Evolutionary conservation across 805 yeast species (phyloP).

Genomic region (Kazachstania africana): DNA sequence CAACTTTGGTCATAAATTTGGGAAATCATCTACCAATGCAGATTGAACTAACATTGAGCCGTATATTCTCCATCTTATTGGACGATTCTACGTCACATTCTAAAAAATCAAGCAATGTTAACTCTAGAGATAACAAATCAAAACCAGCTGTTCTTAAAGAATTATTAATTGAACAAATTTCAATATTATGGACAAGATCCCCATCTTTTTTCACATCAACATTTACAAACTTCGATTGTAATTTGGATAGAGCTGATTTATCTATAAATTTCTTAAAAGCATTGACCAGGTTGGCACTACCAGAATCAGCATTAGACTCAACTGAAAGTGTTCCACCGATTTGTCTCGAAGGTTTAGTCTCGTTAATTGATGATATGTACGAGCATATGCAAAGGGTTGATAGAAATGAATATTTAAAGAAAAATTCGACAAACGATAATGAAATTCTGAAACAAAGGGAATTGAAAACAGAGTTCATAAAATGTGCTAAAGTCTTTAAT

Average conservation of each 20-base stretch:
- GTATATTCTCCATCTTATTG: slow-evolving; percentile 48
- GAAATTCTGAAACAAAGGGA: slow-evolving; percentile 25
- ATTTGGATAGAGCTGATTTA: slow-evolving; percentile 73
- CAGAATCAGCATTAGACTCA: slow-evolving; percentile 70
- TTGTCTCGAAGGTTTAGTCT: slow-evolving; percentile 77
- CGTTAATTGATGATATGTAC: slow-evolving; percentile 53
- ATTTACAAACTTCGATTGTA: slow-evolving; percentile 82
- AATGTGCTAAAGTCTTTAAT: slow-evolving; percentile 67
- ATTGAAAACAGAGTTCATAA: slow-evolving; percentile 62
- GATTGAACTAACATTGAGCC: slow-evolving; percentile 57
- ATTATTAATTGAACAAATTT: slow-evolving; percentile 69
- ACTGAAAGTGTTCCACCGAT: slow-evolving; percentile 87
- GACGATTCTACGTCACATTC: slow-evolving; percentile 7
- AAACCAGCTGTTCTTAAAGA: slow-evolving; percentile 51
- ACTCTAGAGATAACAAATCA: slow-evolving; percentile 9
- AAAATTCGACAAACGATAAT: slow-evolving; percentile 12
- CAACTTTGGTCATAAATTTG: slow-evolving; percentile 57
- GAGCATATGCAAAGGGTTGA: slow-evolving; percentile 28
- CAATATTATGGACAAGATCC: slow-evolving; percentile 70
- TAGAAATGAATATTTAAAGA: slow-evolving; percentile 15
- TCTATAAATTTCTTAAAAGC: slow-evolving; percentile 55
- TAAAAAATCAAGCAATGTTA: slow-evolving; percentile 6
- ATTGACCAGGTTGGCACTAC: slow-evolving; percentile 66
- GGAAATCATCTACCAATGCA: slow-evolving; percentile 64
- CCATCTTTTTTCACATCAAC: slow-evolving; percentile 66